Evolutionary conservation across 768 basidiomycete species (phyloP), one percentile per base, ranked within the genome.

Genomic region (Kwoniella bestiolae): DNA sequence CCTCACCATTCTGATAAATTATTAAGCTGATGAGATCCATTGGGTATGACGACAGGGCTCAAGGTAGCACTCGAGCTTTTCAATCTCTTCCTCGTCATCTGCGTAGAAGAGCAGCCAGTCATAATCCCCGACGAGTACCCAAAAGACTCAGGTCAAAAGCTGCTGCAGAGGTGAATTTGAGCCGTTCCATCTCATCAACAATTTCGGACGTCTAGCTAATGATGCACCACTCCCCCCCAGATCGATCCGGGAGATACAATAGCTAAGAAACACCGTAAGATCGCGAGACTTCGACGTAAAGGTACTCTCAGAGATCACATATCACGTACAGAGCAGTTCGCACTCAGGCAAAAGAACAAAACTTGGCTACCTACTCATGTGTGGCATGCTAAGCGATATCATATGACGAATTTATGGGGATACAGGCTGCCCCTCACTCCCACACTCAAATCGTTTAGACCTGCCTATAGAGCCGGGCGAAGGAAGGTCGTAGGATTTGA

Each of bases 361-460:
- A 83, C 85, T 12, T 98, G 95, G 95, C 86, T 99, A 0, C 92
- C 95, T 77, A 95, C 94, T 5, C 96, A 99, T 79, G 82, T 98
- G 21, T 98, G 94, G 92, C 95, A 97, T 73, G 91, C 94, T 1
- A 98, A 97, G 81, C 87, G 96, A 5, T 95, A 95, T 88, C 87
- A 89, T 67, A 97, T 98, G 95, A 86, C 89, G 71, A 89, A 88
- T 68, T 85, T 91, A 80, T 98, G 94, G 94, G 92, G 92, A 0
- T 92, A 92, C 78, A 85, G 92, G 71, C 83, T 99, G 90, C 91
- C 94, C 6, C 82, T 89, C 2, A 87, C 87, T 2, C 94, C 95
- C 0, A 94, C 94, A 0, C 91, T 94, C 75, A 99, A 97, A 76
- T 85, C 92, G 0, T 95, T 90, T 78, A 86, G 96, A 21, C 89